Base-by-base conservation (phyloP, 495 filamentous ascomycete species). In the Penicillium pulvis region DNA sequence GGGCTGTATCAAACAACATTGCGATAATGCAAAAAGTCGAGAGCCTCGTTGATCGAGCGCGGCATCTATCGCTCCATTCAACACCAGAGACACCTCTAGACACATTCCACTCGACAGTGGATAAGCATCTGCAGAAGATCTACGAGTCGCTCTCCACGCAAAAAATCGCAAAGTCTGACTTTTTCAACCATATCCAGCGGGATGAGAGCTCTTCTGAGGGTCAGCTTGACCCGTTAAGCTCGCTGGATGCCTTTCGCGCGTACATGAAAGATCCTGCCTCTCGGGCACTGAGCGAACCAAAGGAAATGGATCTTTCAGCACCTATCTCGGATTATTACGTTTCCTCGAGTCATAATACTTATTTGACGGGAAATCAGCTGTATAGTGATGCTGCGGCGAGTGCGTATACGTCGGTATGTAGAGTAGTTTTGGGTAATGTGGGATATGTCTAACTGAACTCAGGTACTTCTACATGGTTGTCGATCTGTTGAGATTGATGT, bases 401-500 rank as follows among this genome's bases (percentile, higher is more conserved):
- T 51, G 87, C 89, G 19, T 98, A 97, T 75, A 90, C 83, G 60
- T 88, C 88, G 66, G 92, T 94, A 66, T 69, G 83, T 78, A 53
- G 5, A 4, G 17, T 24, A 5, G 23, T 14, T 7, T 20, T 41
- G 6, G 12, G 8, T 10, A 26, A 16, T 16, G 14, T 41, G 16
- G 16, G 14, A n/a, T 16, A 6, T 44, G 20, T 33, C 17, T 52
- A 30, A 36, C 5, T 17, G 17, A 12, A 33, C 26, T 11, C 61
- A 88, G 84, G 84, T 83, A 16, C 83, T 97, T 35, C 73, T 86
- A 10, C 82, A 86, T 23, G 91, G 93, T n/a, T 94, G 93, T 60
- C 85, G 93, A 17, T 97, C 91, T 58, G 90, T 97, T 51, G 93
- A 97, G 75, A 92, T 98, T 58, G 93, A 98, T 64, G 91, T 97